Evolutionary conservation across 2,329 filamentous ascomycete species (phyloP).

Genomic region (Hypoxylon sp.): DNA sequence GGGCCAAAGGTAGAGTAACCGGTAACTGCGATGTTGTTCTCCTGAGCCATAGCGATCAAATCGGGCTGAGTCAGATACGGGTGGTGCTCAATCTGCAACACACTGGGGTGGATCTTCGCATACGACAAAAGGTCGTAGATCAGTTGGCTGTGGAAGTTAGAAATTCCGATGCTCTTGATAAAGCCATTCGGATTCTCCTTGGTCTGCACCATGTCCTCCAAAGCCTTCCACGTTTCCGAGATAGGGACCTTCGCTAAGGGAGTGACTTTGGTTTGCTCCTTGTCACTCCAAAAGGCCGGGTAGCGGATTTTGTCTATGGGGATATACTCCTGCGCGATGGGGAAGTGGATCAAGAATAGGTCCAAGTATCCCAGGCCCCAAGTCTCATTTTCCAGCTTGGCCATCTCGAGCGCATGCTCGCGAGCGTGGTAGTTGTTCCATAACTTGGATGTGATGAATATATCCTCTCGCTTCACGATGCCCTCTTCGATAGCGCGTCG

Average conservation of each 20-base stretch:
- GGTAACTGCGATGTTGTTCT: constrained; percentile 70
- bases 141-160: constrained; percentile 84
- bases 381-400: constrained; percentile 72
- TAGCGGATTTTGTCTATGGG: constrained; percentile 59
- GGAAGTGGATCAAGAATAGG: constrained; percentile 78
- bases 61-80: constrained; percentile 76
- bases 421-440: constrained; percentile 76
- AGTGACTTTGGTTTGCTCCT: constrained; percentile 63
- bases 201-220: constrained; percentile 80
- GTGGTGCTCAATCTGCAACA: constrained; percentile 91
- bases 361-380: constrained; percentile 78
- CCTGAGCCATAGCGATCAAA: constrained; percentile 69
- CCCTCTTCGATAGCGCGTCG: constrained; percentile 69
- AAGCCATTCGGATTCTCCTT: constrained; percentile 70
- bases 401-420: constrained; percentile 73
- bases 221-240: constrained; percentile 85
- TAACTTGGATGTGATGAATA: constrained; percentile 78
- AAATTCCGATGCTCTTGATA: constrained; percentile 81
- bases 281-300: constrained; percentile 60
- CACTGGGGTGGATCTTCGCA: constrained; percentile 79
- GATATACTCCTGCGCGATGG: constrained; percentile 62
- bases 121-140: constrained; percentile 86
- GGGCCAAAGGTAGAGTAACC: constrained; percentile 77
- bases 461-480: constrained; percentile 73
- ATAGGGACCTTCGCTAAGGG: constrained; percentile 75